Evolutionary conservation across 805 yeast genomes (phyloP).

Genomic region (Teunomyces stri): DNA sequence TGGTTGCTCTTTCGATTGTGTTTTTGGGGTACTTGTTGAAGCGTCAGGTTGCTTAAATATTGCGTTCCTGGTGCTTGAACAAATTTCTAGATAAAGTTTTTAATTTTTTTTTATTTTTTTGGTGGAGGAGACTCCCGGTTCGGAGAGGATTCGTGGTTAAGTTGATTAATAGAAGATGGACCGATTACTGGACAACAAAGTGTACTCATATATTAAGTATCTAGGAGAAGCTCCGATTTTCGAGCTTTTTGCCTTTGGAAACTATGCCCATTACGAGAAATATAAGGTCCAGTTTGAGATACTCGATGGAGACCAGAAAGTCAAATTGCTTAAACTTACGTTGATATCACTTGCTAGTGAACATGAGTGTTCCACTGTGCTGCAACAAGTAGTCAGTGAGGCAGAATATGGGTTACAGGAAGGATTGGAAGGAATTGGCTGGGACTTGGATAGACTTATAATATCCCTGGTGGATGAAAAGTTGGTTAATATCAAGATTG

Average conservation of each 20-base stretch:
- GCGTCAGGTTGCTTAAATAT: neutral
- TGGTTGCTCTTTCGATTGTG: neutral
- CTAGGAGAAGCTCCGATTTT: neutral
- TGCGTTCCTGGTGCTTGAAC: neutral
- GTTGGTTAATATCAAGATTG: conserved; percentile 24
- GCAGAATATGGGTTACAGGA: conserved; percentile 15
- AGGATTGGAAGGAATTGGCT: conserved; percentile 7
- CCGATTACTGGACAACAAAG: neutral
- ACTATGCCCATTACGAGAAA: conserved; percentile 20
- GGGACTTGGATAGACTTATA: conserved; percentile 19
- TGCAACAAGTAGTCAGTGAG: conserved; percentile 13
- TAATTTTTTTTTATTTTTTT: too few species aligned
- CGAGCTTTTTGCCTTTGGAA: conserved; percentile 42
- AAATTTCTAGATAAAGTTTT: too few species aligned
- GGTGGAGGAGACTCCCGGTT: neutral
- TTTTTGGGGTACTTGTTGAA: neutral
- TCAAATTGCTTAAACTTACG: conserved; percentile 28
- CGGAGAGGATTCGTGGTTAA: neutral
- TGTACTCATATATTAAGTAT: neutral
- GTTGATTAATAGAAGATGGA: neutral
- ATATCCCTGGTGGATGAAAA: conserved; percentile 25
- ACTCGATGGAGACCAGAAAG: neutral
- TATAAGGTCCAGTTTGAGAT: conserved; percentile 12
- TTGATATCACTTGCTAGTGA: conserved; percentile 22
- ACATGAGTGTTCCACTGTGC: conserved; percentile 18